Base-by-base conservation (phyloP, 75 land plant species). In the Sequoia sempervirens region DNA sequence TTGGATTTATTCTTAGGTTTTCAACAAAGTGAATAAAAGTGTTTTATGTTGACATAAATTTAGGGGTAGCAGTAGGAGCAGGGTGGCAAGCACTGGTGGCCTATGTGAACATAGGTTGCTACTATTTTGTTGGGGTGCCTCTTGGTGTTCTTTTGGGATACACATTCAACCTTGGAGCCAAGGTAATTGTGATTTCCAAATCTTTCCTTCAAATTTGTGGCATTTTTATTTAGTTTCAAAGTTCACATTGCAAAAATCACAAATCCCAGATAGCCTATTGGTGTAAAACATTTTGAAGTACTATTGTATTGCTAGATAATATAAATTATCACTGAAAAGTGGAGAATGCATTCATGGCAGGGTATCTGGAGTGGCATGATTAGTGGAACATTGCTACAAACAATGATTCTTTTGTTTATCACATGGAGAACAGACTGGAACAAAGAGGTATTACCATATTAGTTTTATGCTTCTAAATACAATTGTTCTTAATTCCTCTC, bases 361-460 rank as follows among this genome's bases (percentile, higher is more conserved):
- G 93, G 91, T 76, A 92, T 92, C 23, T 92, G 93, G 91, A 50
- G 81, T 58, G 91, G 93, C 15, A 92, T 92, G 93, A 81, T 92
- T 17, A 88, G 93, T 79, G 93, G 93, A 66, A 85, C 86, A 34
- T 6, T 61, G 6, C 73, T 91, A 79, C 93, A 91, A 64, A 89
- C 90, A 11, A 2, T 90, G 9, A 88, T 91, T 17, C 74, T 91
- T 61, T 5, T 86, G 13, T 69, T 80, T 58, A 75, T 91, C 80
- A 86, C 88, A 81, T 75, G 68, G 14, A 32, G 73, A 17, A 88
- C 89, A 8, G 69, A 91, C 69, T 91, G 93, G 93, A 75, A 84
- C 23, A 88, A 70, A 75, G 93, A 91, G 85, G 93, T 91, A 80
- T 37, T 37, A 4, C 76, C 20, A 23, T 66, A 40, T 3, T 40